Evolutionary conservation across 306 rosid species (phyloP).

Genomic region (Dalbergia cochinchinensis): DNA sequence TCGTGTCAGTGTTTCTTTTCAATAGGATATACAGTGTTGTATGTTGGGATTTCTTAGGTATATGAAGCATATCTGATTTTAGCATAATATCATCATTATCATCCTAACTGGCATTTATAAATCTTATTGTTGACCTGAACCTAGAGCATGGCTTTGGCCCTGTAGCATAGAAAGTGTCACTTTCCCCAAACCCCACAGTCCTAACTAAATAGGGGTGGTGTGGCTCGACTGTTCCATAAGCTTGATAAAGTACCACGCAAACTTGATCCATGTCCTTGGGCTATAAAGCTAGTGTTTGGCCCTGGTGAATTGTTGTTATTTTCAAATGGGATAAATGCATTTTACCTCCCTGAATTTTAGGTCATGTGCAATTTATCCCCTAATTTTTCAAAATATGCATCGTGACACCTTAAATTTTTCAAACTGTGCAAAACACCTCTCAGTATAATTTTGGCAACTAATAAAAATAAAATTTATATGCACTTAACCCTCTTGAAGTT

Average conservation of each 20-base stretch:
- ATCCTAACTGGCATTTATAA: background rate
- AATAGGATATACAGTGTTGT: constrained; percentile 8
- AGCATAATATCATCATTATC: background rate
- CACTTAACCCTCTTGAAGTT: no score
- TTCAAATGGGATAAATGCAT: no score
- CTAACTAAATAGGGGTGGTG: background rate
- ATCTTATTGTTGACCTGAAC: constrained; percentile 3
- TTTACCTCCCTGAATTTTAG: no score
- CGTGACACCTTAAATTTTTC: no score
- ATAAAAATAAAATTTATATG: no score
- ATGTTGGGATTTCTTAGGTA: constrained; percentile 19
- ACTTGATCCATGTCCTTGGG: background rate
- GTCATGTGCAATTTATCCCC: no score
- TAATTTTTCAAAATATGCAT: no score
- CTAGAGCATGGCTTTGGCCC: constrained; percentile 13
- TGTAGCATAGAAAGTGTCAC: background rate
- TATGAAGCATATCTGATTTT: background rate
- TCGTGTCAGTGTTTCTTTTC: background rate
- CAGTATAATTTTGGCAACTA: no score
- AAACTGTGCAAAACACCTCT: no score
- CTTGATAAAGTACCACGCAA: background rate
- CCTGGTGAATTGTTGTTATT: constrained; percentile 31
- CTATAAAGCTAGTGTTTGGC: constrained; percentile 3
- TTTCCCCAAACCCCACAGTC: constrained; percentile 14
- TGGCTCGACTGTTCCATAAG: background rate